Percentiles rank a stretch among this genome's conserved stretches.
phyloP scores from a whole-genome alignment of 2,329 filamentous ascomycete genomes.

The Chaetomiaceae sp. region DNA sequence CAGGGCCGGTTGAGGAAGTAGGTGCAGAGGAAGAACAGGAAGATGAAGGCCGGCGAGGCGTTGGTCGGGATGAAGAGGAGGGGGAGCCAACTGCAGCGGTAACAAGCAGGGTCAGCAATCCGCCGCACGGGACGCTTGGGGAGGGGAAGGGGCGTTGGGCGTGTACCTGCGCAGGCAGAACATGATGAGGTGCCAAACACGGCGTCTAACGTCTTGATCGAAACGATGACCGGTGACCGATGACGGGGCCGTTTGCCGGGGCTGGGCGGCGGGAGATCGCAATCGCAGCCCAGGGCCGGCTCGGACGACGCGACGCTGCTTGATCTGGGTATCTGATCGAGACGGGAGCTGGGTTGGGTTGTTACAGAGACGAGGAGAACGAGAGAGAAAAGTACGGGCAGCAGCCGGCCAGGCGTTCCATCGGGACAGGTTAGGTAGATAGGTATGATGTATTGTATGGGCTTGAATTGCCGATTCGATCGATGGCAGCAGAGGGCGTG shows the following conservation, averaged over 20 bases:
- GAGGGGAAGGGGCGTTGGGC: background rate
- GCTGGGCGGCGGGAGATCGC: no score
- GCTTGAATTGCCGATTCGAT: background rate
- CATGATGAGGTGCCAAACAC: slow-evolving; percentile 36
- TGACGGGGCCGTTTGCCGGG: no score
- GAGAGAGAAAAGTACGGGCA: no score
- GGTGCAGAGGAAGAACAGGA: slow-evolving; percentile 84
- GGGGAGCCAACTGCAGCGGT: slow-evolving; percentile 63
- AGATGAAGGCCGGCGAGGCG: slow-evolving; percentile 76
- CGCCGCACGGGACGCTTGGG: no score
- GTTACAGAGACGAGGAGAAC: no score
- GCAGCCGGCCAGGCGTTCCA: no score
- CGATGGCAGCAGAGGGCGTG: background rate
- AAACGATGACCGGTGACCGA: background rate
- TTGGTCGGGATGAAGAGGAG: slow-evolving; percentile 85
- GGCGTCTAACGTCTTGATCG: background rate
- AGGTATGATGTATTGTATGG: no score
- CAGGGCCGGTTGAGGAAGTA: slow-evolving; percentile 96
- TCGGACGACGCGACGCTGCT: no score
- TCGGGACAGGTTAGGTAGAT: no score
- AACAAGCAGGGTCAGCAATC: slow-evolving; percentile 12
- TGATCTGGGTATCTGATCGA: no score
- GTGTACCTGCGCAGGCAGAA: slow-evolving; percentile 56
- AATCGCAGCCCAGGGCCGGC: no score
- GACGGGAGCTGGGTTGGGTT: no score